Conservation (phyloP, 441 rosid genomes). For the Pelargonium hybrid region DNA sequence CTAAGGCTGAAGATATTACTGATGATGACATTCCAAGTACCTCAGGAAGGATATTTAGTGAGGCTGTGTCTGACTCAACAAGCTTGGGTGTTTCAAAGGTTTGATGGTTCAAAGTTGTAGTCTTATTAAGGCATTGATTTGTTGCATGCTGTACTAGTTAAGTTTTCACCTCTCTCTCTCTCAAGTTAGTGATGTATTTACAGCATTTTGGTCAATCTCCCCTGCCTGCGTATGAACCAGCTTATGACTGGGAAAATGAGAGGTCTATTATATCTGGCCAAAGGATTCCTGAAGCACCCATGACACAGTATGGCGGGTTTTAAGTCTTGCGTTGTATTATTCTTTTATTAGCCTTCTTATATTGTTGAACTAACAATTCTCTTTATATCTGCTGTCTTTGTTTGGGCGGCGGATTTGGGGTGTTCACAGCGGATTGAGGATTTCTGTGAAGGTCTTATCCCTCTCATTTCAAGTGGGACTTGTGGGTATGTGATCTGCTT, state of each 20-base stretch:
- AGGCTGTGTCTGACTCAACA: slow-evolving; percentile 23
- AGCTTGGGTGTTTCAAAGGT: slow-evolving; percentile 47
- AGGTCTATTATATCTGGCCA: slow-evolving; percentile 87
- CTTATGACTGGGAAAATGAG: slow-evolving; percentile 99
- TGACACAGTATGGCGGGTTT: slow-evolving; percentile 58
- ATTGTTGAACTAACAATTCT: slow-evolving; percentile 10
- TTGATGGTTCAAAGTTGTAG: slow-evolving; percentile 14
- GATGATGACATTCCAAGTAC: slow-evolving; percentile 70
- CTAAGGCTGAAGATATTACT: slow-evolving; percentile 43
- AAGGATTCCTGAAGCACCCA: slow-evolving; percentile 73
- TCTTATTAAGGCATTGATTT: slow-evolving; percentile 3
- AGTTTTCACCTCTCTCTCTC: not conserved
- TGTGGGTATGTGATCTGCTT: slow-evolving; percentile 49
- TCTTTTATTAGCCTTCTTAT: not conserved
- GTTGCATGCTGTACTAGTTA: not conserved
- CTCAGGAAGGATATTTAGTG: slow-evolving; percentile 69
- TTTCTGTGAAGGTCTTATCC: slow-evolving; percentile 75
- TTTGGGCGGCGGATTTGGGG: slow-evolving; percentile 16
- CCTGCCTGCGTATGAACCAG: slow-evolving; percentile 96
- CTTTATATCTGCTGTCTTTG: slow-evolving; percentile 9
- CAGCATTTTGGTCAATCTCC: slow-evolving; percentile 95
- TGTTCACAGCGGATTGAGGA: slow-evolving; percentile 71
- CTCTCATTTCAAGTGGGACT: slow-evolving; percentile 85
- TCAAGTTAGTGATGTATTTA: slow-evolving; percentile 19
- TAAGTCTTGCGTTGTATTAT: slow-evolving; percentile 4